These are phyloP conservation scores for Gyromitra esculenta DNA, from an alignment of 2,329 filamentous ascomycete genomes.

Conservation along the genomic window DNA sequence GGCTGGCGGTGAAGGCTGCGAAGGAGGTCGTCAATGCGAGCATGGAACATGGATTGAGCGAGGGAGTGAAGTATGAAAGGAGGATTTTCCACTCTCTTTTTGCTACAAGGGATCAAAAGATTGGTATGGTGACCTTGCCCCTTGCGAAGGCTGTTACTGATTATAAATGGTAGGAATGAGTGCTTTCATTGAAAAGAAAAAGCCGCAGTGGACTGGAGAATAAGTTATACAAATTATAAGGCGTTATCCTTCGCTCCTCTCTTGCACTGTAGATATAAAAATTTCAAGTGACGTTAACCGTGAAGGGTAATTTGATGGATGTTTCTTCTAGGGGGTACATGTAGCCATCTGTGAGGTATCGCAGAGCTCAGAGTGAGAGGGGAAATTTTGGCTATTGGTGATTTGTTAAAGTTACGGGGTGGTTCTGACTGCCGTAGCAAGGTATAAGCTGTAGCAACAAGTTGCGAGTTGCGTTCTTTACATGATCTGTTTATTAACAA, in stretches of 20 bases:
- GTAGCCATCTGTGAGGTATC: not conserved
- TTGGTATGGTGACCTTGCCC: slow-evolving; percentile 74
- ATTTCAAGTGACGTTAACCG: not conserved
- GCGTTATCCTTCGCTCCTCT: not conserved
- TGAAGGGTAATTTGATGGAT: not conserved
- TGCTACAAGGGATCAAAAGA: slow-evolving; percentile 95
- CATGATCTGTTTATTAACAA: not conserved
- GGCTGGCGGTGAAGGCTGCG: slow-evolving; percentile 84
- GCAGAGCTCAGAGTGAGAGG: not conserved
- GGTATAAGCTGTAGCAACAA: too few species aligned
- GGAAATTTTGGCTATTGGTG: not conserved
- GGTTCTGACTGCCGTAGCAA: not conserved
- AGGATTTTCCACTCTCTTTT: slow-evolving; percentile 92
- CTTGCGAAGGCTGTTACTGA: slow-evolving; percentile 86
- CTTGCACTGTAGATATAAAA: not conserved
- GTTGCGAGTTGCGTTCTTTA: too few species aligned
- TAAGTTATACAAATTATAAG: slow-evolving; percentile 4
- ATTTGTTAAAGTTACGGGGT: not conserved
- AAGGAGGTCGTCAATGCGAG: slow-evolving; percentile 99
- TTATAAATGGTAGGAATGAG: slow-evolving; percentile 87
- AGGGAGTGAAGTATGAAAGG: slow-evolving; percentile 94
- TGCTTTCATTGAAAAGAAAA: slow-evolving; percentile 94
- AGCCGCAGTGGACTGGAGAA: slow-evolving; percentile 76
- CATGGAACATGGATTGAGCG: slow-evolving; percentile 84
- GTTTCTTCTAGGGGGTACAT: not conserved